Conservation (phyloP, 2,329 filamentous ascomycete genomes). For the Hypoxylon sp. region DNA sequence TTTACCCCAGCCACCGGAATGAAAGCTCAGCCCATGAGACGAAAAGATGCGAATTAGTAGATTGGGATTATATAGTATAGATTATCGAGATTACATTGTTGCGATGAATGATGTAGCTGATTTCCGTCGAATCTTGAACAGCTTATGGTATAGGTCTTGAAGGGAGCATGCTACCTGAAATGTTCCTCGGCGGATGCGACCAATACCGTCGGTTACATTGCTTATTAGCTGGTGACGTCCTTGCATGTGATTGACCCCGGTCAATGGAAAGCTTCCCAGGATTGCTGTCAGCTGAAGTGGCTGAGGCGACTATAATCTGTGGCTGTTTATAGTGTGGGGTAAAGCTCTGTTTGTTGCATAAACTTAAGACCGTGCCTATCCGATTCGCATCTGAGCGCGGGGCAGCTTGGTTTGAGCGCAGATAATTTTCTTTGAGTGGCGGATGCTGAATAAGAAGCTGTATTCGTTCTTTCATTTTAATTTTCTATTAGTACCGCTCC, state of each 20-base stretch:
- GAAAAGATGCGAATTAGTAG: slow-evolving; percentile 5
- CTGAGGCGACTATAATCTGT: slow-evolving; percentile 3
- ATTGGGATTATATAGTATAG: slow-evolving; percentile 31
- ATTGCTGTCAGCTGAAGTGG: slow-evolving; percentile 10
- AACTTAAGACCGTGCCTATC: slow-evolving; percentile 33
- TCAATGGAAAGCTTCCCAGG: neutral
- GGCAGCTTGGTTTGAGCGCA: slow-evolving; percentile 31
- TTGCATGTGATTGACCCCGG: slow-evolving; percentile 50
- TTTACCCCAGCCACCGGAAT: slow-evolving; percentile 34
- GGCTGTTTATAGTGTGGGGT: slow-evolving; percentile 28
- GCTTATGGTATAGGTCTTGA: slow-evolving; percentile 11
- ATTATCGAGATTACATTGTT: slow-evolving; percentile 47
- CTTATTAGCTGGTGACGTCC: slow-evolving; percentile 47
- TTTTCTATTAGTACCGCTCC: neutral
- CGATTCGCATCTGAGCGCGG: slow-evolving; percentile 36
- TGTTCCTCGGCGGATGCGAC: slow-evolving; percentile 50
- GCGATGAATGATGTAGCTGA: slow-evolving; percentile 12
- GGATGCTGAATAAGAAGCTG: slow-evolving; percentile 19
- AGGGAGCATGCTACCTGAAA: slow-evolving; percentile 23
- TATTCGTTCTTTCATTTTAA: slow-evolving; percentile 8
- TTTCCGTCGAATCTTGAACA: neutral
- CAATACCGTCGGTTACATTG: slow-evolving; percentile 35
- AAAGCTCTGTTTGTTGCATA: slow-evolving; percentile 30
- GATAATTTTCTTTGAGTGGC: slow-evolving; percentile 26
- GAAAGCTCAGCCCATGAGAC: slow-evolving; percentile 41